A percentile compares a stretch with the other conserved stretches of the same genome.
These are phyloP conservation scores for Lactifluus echinatus DNA, from an alignment of 768 basidiomycete genomes.

Conservation along the genomic window DNA sequence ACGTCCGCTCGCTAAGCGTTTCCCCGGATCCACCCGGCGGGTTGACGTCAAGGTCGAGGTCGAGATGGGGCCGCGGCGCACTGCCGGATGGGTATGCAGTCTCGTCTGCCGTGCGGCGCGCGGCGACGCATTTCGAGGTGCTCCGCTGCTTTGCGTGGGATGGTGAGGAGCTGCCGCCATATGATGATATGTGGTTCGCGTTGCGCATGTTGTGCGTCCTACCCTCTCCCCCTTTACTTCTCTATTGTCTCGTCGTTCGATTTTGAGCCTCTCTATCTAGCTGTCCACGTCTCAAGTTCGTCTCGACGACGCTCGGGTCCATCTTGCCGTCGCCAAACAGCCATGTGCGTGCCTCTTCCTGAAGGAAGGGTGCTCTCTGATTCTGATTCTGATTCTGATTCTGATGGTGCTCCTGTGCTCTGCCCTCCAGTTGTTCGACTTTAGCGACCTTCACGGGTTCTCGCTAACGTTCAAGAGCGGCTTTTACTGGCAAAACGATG, in stretches of 20 bases:
- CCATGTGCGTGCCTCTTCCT: slow-evolving; percentile 38
- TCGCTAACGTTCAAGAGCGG: slow-evolving; percentile 48
- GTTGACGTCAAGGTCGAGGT: neutral
- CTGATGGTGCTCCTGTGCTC: neutral
- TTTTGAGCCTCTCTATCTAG: slow-evolving; percentile 30
- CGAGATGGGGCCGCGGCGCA: slow-evolving; percentile 22
- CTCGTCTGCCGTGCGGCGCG: slow-evolving; percentile 43
- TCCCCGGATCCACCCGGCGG: slow-evolving; percentile 27
- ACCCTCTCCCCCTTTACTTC: neutral
- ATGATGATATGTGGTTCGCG: slow-evolving; percentile 75
- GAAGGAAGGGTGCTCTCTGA: too few species aligned
- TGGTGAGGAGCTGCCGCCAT: slow-evolving; percentile 48
- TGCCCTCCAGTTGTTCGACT: slow-evolving; percentile 51
- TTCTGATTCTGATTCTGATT: too few species aligned
- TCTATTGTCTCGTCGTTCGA: neutral
- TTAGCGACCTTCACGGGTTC: slow-evolving; percentile 54
- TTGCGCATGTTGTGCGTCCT: slow-evolving; percentile 53
- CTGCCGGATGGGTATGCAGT: slow-evolving; percentile 30
- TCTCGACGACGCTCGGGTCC: slow-evolving; percentile 56
- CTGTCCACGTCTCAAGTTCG: slow-evolving; percentile 54
- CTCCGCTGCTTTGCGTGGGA: slow-evolving; percentile 64
- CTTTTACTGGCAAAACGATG: slow-evolving; percentile 55
- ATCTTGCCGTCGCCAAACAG: slow-evolving; percentile 49
- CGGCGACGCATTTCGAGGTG: slow-evolving; percentile 50
- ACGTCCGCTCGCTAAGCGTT: slow-evolving; percentile 52